Evolutionary conservation across 1,284 basidiomycete genomes (phyloP).

Genomic region (Pseudozyma thailandica): DNA sequence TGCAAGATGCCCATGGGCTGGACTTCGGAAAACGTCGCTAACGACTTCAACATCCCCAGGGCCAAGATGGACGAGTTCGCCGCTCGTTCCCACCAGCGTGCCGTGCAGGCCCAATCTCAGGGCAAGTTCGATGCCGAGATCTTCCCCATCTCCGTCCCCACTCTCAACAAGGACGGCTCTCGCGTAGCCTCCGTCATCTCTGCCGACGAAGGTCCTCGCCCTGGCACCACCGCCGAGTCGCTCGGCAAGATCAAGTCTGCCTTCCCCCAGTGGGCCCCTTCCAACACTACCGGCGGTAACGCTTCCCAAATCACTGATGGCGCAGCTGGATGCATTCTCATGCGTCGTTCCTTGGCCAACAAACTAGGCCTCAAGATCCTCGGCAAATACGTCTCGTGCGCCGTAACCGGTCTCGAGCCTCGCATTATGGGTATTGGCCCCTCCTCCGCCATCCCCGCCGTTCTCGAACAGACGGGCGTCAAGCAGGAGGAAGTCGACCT

Average conservation of each 20-base stretch:
- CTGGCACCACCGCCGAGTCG: conserved; percentile 78
- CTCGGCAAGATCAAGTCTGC: conserved; percentile 79
- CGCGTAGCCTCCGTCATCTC: conserved; percentile 74
- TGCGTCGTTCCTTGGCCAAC: conserved; percentile 85
- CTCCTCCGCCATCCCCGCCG: conserved; percentile 47
- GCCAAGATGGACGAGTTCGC: conserved; percentile 87
- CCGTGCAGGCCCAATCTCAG: conserved; percentile 74
- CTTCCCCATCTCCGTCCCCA: conserved; percentile 72
- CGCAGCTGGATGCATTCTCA: conserved; percentile 83
- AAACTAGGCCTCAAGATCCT: conserved; percentile 79
- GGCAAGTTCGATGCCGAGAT: conserved; percentile 83
- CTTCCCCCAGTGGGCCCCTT: conserved; percentile 86
- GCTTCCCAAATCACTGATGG: conserved; percentile 85
- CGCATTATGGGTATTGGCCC: conserved; percentile 81
- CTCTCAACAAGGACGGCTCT: conserved; percentile 73
- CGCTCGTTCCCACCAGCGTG: conserved; percentile 82
- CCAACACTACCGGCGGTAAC: conserved; percentile 86
- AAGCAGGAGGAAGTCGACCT: conserved; percentile 80
- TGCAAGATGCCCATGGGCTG: conserved; percentile 81
- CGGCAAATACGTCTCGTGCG: conserved; percentile 81
- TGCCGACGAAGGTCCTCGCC: conserved; percentile 84
- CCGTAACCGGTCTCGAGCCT: conserved; percentile 78
- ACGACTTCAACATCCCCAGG: conserved; percentile 81
- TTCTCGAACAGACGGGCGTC: conserved; percentile 76
- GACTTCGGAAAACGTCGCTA: conserved; percentile 80